phyloP scores from a whole-genome alignment of 2,329 filamentous ascomycete species.

The Westerdykella ornata region DNA sequence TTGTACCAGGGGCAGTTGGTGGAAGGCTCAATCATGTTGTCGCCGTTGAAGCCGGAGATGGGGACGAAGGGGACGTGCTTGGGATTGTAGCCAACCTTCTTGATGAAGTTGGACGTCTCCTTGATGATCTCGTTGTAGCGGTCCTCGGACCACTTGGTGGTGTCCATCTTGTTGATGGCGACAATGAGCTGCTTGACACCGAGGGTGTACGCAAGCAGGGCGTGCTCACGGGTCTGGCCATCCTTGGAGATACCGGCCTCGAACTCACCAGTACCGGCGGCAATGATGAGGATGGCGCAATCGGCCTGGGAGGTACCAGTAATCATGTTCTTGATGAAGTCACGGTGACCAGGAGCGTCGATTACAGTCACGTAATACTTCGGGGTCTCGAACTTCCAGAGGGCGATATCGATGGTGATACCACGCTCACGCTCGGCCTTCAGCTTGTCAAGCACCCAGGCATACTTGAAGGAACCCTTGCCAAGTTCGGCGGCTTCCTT shows the following conservation, averaged over 20 bases:
- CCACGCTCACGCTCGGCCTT: constrained; percentile 99
- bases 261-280: constrained; percentile 99
- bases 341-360: constrained; percentile 99
- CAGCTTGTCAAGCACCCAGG: constrained; percentile 99
- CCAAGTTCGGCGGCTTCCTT: constrained; percentile 98
- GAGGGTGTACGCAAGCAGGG: constrained; percentile 98
- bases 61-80: constrained; percentile 97
- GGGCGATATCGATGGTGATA: constrained; percentile 99
- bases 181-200: constrained; percentile 99
- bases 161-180: constrained; percentile 99
- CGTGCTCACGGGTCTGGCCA: constrained; percentile 99
- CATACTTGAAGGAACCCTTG: constrained; percentile 99
- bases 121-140: constrained; percentile 99
- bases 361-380: constrained; percentile 48
- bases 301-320: constrained; percentile 99
- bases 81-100: constrained; percentile 99
- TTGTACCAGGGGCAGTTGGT: constrained; percentile 99
- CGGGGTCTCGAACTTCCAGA: constrained; percentile 99
- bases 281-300: constrained; percentile 99
- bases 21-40: constrained; percentile 96
- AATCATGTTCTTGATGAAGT: constrained; percentile 99
- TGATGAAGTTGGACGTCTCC: constrained; percentile 99
- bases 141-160: constrained; percentile 92
- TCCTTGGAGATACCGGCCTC: constrained; percentile 99
- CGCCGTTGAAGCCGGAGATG: constrained; percentile 99